These are phyloP conservation scores for Tetragonia tetragonoides DNA, from an alignment of 148 eudicot genomes.

Conservation along the genomic window DNA sequence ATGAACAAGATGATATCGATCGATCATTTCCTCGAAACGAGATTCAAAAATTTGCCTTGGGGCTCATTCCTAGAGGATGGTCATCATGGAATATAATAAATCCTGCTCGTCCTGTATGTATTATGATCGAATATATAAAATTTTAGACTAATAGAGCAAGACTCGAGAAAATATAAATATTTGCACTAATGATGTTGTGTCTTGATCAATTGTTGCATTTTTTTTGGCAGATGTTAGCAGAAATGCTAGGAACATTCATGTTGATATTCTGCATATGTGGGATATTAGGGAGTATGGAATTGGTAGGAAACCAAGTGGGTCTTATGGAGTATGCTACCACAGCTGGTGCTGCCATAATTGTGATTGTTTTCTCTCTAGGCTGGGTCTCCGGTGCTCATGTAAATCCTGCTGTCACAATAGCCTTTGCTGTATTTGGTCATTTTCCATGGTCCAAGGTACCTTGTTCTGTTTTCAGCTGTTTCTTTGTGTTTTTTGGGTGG, in stretches of 20 bases:
- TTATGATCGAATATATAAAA: not conserved
- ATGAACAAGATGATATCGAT: not conserved
- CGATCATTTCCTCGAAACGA: not conserved
- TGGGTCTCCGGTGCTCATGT: conserved; percentile 84
- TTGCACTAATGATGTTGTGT: not conserved
- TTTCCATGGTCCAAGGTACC: conserved; percentile 82
- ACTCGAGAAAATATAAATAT: not conserved
- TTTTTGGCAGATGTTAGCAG: conserved; percentile 54
- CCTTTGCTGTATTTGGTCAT: conserved; percentile 69
- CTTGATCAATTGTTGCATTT: not conserved
- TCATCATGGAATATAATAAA: conserved; percentile 16
- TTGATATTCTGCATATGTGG: conserved; percentile 67
- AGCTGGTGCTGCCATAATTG: conserved; percentile 61
- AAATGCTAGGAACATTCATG: conserved; percentile 65
- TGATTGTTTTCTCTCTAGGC: conserved; percentile 58
- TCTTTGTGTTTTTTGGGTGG: too few relatives aligned
- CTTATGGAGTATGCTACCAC: conserved; percentile 67
- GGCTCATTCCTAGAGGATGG: conserved; percentile 20
- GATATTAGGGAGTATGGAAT: conserved; percentile 52
- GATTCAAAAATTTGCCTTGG: conserved; percentile 8
- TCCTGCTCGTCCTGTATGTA: conserved; percentile 42
- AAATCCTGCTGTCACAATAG: conserved; percentile 82
- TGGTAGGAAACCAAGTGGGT: conserved; percentile 47
- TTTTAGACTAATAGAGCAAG: not conserved
- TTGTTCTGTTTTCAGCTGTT: not conserved